phyloP scores from a whole-genome alignment of 495 filamentous ascomycete genomes.

The Hyphodiscus hymeniophilus region DNA sequence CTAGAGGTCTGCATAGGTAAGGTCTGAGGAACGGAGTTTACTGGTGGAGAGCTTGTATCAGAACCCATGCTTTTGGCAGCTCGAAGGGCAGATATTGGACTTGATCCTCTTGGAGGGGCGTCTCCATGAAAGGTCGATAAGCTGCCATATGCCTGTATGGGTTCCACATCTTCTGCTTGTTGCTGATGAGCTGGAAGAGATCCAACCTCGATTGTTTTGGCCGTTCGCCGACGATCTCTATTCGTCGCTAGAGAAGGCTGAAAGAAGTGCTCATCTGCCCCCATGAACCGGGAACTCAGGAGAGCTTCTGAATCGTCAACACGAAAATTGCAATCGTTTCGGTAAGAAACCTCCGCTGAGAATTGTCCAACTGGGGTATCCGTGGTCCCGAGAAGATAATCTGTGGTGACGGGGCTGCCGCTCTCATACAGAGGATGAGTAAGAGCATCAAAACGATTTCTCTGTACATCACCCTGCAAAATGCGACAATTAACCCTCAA shows the following conservation, averaged over 20 bases:
- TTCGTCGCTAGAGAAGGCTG: slow-evolving; percentile 53
- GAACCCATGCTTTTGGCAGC: slow-evolving; percentile 50
- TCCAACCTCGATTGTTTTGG: slow-evolving; percentile 50
- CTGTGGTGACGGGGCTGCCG: slow-evolving; percentile 57
- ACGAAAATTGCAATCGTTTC: slow-evolving; percentile 80
- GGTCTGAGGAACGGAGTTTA: slow-evolving; percentile 50
- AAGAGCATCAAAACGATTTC: slow-evolving; percentile 51
- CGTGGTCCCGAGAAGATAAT: slow-evolving; percentile 68
- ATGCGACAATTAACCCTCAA: slow-evolving; percentile 78
- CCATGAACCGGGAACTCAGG: slow-evolving; percentile 92
- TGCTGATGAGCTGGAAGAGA: slow-evolving; percentile 58
- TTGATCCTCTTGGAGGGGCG: slow-evolving; percentile 63
- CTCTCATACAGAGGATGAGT: slow-evolving; percentile 64
- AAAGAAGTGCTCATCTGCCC: slow-evolving; percentile 80
- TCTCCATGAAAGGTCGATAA: slow-evolving; percentile 87
- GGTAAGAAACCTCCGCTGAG: slow-evolving; percentile 71
- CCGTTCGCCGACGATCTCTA: slow-evolving; percentile 24
- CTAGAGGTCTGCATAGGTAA: slow-evolving; percentile 52
- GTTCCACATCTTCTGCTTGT: slow-evolving; percentile 45
- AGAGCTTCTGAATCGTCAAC: slow-evolving; percentile 86
- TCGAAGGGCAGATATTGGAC: slow-evolving; percentile 79
- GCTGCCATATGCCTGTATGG: slow-evolving; percentile 81
- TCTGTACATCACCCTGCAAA: slow-evolving; percentile 43
- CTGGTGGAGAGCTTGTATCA: slow-evolving; percentile 52
- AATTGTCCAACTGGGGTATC: slow-evolving; percentile 82